Evolutionary conservation across 2,329 filamentous ascomycete species (phyloP), one percentile per base, ranked within the genome.

Genomic region (Trichoderma hamatum): DNA sequence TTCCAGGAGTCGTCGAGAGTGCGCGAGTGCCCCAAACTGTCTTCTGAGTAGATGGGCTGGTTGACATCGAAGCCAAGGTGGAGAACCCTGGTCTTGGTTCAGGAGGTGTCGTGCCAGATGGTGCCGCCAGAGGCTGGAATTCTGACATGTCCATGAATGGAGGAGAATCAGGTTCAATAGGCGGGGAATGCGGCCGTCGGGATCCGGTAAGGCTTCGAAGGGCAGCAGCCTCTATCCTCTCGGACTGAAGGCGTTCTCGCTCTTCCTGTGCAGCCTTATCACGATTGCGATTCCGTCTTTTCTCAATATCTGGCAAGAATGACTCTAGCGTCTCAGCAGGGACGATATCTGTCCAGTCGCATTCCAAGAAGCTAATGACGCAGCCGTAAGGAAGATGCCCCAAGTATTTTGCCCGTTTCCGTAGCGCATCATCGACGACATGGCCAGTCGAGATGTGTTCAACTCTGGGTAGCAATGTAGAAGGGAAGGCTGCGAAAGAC

Each of bases 21-120:
- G 86, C 88, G 3, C 87, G 85, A 0, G 95, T 98, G n/a, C 95
- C 95, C 95, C 95, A 98, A 0, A 98, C 93, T 0, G 95, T 98
- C 71, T 89, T 89, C 51, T 87, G 84, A 0, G 89, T 88, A 7
- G 88, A 90, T 0, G 94, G 94, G 71, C 92, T 96, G 1, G 92
- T 94, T 4, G 93, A 94, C 73, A 94, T 89, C 1, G 90, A 90
- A 0, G 92, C 91, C 26, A 97, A 81, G 2, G 88, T 87, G 39
- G 86, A 86, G 74, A 93, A 93, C 0, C 87, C 88, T 14, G 84
- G 83, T 24, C 87, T 83, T 59, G 85, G 83, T 49, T 86, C 86
- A 0, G 87, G 86, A 11, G 88, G 85, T 5, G 86, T 83, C 73
- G 86, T 74, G 73, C 86, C 78, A 72, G 81, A 79, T 10, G 83